Evolutionary conservation across 2,329 filamentous ascomycete genomes (phyloP).

Genomic region (Chaetomium globosum): DNA sequence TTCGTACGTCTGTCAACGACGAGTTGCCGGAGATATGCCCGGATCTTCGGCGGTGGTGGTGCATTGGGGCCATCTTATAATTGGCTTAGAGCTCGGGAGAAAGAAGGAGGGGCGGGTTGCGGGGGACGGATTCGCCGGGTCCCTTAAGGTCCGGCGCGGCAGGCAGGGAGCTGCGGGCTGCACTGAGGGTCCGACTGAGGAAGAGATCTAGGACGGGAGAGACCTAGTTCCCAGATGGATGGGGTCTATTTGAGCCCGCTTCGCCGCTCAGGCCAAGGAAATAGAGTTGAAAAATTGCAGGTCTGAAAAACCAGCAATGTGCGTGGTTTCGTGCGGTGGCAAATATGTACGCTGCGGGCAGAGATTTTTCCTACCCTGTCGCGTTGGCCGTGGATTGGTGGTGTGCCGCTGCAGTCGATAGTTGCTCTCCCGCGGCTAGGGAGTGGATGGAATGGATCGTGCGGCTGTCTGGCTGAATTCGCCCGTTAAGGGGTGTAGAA

Average conservation of each 20-base stretch:
- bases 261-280: neutral
- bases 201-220: conserved; percentile 11
- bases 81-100: conserved; percentile 26
- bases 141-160: conserved; percentile 12
- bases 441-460: conserved; percentile 20
- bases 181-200: conserved; percentile 1
- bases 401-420: conserved; percentile 25
- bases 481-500: conserved; percentile 16
- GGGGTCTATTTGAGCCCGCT: conserved; percentile 13
- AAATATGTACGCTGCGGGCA: conserved; percentile 37
- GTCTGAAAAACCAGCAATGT: conserved; percentile 22
- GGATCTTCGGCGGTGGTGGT: conserved; percentile 60
- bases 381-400: conserved; percentile 19
- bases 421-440: conserved; percentile 15
- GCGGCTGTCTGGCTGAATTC: conserved; percentile 18
- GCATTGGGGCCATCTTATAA: conserved; percentile 48
- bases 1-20: conserved; percentile 59
- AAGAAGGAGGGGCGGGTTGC: conserved; percentile 24
- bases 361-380: conserved; percentile 31
- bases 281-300: conserved; percentile 17
- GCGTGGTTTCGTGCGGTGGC: conserved; percentile 33
- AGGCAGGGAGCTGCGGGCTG: conserved; percentile 12
- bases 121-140: conserved; percentile 24
- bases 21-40: conserved; percentile 56
- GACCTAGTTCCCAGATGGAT: neutral